phyloP scores from a whole-genome alignment of 2,329 filamentous ascomycete species.

The Massarina eburnea region DNA sequence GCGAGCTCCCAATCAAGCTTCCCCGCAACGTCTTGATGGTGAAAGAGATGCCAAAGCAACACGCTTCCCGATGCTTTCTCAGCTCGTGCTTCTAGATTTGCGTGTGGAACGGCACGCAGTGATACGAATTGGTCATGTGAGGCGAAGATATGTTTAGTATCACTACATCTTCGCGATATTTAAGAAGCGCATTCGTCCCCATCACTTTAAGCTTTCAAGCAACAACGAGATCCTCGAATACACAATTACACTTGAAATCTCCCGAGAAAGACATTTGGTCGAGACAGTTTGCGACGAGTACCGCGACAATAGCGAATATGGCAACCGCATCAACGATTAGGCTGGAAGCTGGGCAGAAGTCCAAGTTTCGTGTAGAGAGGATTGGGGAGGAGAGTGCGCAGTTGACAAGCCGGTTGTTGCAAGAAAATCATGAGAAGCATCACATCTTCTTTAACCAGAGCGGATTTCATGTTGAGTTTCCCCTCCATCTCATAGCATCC shows the following conservation, averaged over 20 bases:
- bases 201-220: not conserved
- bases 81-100: not conserved
- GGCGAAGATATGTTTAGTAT: slow-evolving; percentile 7
- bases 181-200: slow-evolving; percentile 1
- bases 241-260: not conserved
- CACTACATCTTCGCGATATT: slow-evolving; percentile 2
- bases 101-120: no score
- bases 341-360: slow-evolving; percentile 47
- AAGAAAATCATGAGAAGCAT: slow-evolving; percentile 72
- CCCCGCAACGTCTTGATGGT: slow-evolving; percentile 10
- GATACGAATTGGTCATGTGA: no score
- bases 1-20: slow-evolving; percentile 4
- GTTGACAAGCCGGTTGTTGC: slow-evolving; percentile 67
- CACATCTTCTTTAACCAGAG: slow-evolving; percentile 78
- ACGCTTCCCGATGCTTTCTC: not conserved
- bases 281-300: not conserved
- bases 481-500: not conserved
- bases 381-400: slow-evolving; percentile 61
- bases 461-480: slow-evolving; percentile 66
- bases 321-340: slow-evolving; percentile 39
- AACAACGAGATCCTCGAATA: not conserved
- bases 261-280: not conserved
- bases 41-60: not conserved
- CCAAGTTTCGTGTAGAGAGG: slow-evolving; percentile 50
- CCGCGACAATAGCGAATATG: slow-evolving; percentile 22